Evolutionary conservation across 306 rosid genomes (phyloP), one percentile per base, ranked within the genome.

Genomic region (Echinosophora koreensis): DNA sequence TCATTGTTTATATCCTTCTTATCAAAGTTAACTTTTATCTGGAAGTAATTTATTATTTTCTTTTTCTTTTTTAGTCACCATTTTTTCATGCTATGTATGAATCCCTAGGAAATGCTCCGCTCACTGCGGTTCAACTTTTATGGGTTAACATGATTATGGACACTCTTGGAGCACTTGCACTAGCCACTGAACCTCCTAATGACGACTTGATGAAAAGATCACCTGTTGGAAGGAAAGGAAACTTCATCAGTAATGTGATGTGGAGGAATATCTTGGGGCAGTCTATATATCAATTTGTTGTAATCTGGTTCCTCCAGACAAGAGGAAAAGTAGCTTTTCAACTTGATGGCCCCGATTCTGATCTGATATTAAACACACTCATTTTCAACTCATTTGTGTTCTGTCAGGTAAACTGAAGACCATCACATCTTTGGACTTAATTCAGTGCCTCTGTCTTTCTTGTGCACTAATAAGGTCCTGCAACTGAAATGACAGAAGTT

Each of bases 141-240:
- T 95, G 98, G 98, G 98, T 95, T 80, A 95, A 95, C 86, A 95
- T 95, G 98, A 95, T 95, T 82, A 95, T 92, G 99, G 99, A 95
- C 81, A 95, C 99, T 80, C 87, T 95, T 58, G 99, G 99, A 83
- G 99, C 99, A 37, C 97, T 95, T 86, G 99, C 97, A 54, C 81
- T 95, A 47, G 99, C 99, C 77, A 95, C 99, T 0, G 97, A 95
- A 80, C 99, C 97, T 66, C 99, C 99, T 12, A 90, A 57, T 18
- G 92, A 89, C 16, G 96, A 90, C 49, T 80, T 95, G 80, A 95
- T 95, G 99, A 92, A 92, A 76, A 89, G 92, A 84, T 17, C 86
- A 13, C 99, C 99, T 2, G 99, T 95, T 84, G 99, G 99, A 27
- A 85, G 99, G 88, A 95, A 88, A 82, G 99, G 99, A 74, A 95